Base-by-base conservation (phyloP, 768 basidiomycete species). In the Lanmaoa pseudosensibilis region DNA sequence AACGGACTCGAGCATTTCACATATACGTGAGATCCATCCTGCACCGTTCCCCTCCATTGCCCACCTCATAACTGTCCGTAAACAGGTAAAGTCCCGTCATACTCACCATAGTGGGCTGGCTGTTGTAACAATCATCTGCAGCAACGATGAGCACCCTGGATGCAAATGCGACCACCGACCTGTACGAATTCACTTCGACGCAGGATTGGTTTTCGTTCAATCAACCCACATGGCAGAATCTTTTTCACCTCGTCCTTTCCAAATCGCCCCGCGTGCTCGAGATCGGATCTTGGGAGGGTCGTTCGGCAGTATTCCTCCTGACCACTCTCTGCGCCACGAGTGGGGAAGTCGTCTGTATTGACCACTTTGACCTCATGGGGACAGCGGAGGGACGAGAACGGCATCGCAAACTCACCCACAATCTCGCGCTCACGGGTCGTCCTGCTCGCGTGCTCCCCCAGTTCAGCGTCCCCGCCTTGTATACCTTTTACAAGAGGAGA, bases 211-310 rank as follows among this genome's bases (percentile, higher is more conserved):
- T 84, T 62, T 77, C 78, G 1, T 69, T 61, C 64, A 74, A 84
- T 50, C 68, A 75, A 46, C 65, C 73, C 1, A 62, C 65, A 5
- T 84, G 83, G 82, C 66, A 60, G 21, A n/a, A 54, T 13, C 69
- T 81, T 37, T 75, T 83, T 53, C 68, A 72, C 12, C 66, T 74
- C 32, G 63, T 83, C 52, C 30, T 32, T 1, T 69, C 79, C 16
- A 41, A 69, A 12, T 60, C 63, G 1, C 82, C 84, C 12, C 77
- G 82, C 18, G 77, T 71, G 2, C 77, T 84, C 15, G 84, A 84
- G 64, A 80, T 85, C 16, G 83, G 84, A 9, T 82, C 80, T 18
- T 85, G 82, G 82, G 84, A 84, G 66, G 84, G 83, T n/a, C 77
- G 83, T 37, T 85, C 84, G 0, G 83, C 81, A 23, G 77, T 82